A percentile compares a stretch with the other conserved stretches of the same genome.
phyloP scores from a whole-genome alignment of 2,329 filamentous ascomycete species.

The Beauveria sp. region DNA sequence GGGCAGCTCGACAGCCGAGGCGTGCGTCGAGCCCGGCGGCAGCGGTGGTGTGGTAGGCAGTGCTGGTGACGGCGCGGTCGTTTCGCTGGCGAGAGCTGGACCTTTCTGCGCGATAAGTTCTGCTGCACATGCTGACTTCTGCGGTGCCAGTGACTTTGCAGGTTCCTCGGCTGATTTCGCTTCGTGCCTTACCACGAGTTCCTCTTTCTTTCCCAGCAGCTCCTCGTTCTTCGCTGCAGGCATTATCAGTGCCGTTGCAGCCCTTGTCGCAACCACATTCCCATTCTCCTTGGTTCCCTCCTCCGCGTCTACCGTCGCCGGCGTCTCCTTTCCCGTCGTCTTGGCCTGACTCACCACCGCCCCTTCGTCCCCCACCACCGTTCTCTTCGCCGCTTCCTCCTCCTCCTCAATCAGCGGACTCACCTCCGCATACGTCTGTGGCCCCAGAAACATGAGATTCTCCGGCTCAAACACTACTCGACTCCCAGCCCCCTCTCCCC shows the following conservation, averaged over 20 bases:
- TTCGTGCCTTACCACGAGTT: rapidly evolving
- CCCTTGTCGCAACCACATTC: not conserved
- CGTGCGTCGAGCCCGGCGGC: not conserved
- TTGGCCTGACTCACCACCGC: slow-evolving; percentile 21
- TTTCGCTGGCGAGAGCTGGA: too few species aligned
- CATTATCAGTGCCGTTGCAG: too few species aligned
- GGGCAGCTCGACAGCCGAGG: slow-evolving; percentile 10
- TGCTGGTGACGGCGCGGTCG: not conserved
- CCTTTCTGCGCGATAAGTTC: not conserved
- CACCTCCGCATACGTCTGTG: slow-evolving; percentile 38
- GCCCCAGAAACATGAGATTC: slow-evolving; percentile 45
- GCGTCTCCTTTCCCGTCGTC: slow-evolving; percentile 16
- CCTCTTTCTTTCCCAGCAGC: not conserved
- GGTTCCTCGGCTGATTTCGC: too few species aligned
- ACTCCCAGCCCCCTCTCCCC: slow-evolving; percentile 25
- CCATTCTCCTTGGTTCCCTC: not conserved
- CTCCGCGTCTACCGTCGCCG: not conserved
- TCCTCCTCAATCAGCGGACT: slow-evolving; percentile 36
- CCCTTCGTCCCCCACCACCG: slow-evolving; percentile 16
- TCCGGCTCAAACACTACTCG: slow-evolving; percentile 42
- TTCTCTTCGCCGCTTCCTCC: slow-evolving; percentile 23
- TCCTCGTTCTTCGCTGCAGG: too few species aligned
- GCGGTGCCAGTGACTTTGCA: not conserved
- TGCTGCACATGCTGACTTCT: not conserved
- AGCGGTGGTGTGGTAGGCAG: not conserved